Evolutionary conservation across 139 green algal genomes (phyloP).

Genomic region (Micractinium conductrix): DNA sequence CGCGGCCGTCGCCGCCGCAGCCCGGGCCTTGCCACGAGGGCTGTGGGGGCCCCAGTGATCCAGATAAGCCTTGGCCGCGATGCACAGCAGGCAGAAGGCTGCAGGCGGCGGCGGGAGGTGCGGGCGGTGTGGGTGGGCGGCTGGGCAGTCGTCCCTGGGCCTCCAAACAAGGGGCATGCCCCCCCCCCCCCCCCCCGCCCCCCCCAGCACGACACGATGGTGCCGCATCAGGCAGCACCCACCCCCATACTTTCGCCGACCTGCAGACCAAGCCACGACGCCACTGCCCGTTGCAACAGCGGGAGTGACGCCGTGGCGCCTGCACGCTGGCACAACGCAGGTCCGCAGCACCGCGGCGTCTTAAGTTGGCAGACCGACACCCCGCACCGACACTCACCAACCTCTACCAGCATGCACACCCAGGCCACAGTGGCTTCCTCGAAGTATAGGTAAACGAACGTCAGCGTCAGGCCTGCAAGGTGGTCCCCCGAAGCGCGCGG

Average conservation of each 20-base stretch:
- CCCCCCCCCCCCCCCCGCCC: too few relatives aligned
- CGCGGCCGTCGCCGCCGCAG: too few relatives aligned
- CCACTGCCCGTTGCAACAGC: background rate
- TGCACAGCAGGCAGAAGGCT: background rate
- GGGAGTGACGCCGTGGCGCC: background rate
- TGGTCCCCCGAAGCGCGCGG: too few relatives aligned
- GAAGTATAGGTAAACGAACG: background rate
- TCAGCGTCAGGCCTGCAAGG: background rate
- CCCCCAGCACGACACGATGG: background rate
- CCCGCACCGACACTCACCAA: background rate
- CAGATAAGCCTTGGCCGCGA: background rate
- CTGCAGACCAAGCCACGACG: background rate
- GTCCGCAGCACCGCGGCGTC: background rate
- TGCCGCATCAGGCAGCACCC: too few relatives aligned
- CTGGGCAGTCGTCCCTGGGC: background rate
- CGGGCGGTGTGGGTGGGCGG: too few relatives aligned
- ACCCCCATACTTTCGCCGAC: too few relatives aligned
- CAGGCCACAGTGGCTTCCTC: background rate
- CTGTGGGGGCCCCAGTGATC: background rate
- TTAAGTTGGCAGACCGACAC: too few relatives aligned
- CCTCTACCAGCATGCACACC: background rate
- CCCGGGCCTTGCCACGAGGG: too few relatives aligned
- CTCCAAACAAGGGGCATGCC: background rate
- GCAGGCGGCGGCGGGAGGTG: background rate
- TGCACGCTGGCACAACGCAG: background rate